A percentile compares a stretch with the other conserved stretches of the same genome.
phyloP scores from a whole-genome alignment of 768 basidiomycete species.

The Suillus subaureus region DNA sequence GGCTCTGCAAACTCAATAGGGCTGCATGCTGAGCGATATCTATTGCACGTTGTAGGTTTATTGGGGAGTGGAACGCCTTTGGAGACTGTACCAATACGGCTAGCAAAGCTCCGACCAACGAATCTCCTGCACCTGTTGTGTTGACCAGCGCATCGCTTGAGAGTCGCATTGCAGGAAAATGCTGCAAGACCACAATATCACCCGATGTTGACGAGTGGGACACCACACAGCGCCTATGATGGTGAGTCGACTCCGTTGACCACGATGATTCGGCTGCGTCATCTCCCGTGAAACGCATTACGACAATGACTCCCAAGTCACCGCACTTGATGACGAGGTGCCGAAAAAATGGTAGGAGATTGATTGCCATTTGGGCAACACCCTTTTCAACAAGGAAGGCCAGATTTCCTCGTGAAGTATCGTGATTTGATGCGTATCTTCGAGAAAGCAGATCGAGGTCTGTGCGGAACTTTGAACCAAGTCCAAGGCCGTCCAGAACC shows the following conservation, averaged over 20 bases:
- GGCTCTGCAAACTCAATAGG: constrained; percentile 56
- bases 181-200: constrained; percentile 64
- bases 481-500: constrained; percentile 59
- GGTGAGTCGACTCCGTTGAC: constrained; percentile 50
- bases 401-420: constrained; percentile 46
- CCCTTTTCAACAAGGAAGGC: constrained; percentile 71
- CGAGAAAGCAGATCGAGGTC: constrained; percentile 65
- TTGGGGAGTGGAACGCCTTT: constrained; percentile 47
- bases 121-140: constrained; percentile 93
- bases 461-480: constrained; percentile 67
- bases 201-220: constrained; percentile 46
- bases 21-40: constrained; percentile 67
- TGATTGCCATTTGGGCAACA: constrained; percentile 76
- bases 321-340: constrained; percentile 89
- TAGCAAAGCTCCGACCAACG: constrained; percentile 83
- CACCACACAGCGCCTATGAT: constrained; percentile 50
- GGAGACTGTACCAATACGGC: constrained; percentile 56
- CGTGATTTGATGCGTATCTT: constrained; percentile 42
- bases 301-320: constrained; percentile 61
- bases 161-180: constrained; percentile 63
- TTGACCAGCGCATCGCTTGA: constrained; percentile 50
- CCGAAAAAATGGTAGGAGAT: constrained; percentile 83
- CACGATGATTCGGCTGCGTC: constrained; percentile 50
- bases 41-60: constrained; percentile 46
- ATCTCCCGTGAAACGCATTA: constrained; percentile 52